Percentiles rank a stretch among this genome's conserved stretches.
Evolutionary conservation across 768 basidiomycete genomes (phyloP).

Genomic region (Tremella mesenterica): DNA sequence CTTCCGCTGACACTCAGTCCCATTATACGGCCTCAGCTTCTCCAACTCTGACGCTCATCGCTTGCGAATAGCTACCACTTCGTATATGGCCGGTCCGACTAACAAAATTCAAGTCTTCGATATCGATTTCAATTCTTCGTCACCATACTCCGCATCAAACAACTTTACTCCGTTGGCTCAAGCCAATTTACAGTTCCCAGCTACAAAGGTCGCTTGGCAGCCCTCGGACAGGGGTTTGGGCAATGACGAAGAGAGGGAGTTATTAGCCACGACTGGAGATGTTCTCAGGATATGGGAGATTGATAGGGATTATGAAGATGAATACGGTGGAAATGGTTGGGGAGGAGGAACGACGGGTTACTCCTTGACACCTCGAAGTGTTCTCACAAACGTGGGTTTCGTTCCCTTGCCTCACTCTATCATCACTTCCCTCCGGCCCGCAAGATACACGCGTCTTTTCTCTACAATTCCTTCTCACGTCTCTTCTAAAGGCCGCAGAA

Average conservation of each 20-base stretch:
- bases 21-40: slow-evolving; percentile 42
- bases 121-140: slow-evolving; percentile 55
- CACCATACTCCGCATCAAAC: slow-evolving; percentile 57
- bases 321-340: slow-evolving; percentile 31
- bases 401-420: background rate
- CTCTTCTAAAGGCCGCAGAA: too few relatives aligned
- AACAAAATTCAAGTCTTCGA: slow-evolving; percentile 34
- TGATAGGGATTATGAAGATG: slow-evolving; percentile 57
- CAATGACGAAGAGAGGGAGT: slow-evolving; percentile 1
- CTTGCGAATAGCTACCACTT: slow-evolving; percentile 74
- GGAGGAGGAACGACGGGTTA: slow-evolving; percentile 11
- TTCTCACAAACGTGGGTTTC: slow-evolving; percentile 35
- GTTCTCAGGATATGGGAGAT: slow-evolving; percentile 89
- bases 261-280: slow-evolving; percentile 71
- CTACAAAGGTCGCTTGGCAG: slow-evolving; percentile 88
- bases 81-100: slow-evolving; percentile 65
- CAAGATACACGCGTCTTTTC: too few relatives aligned
- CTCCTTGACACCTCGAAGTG: slow-evolving; percentile 26
- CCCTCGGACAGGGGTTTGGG: slow-evolving; percentile 53
- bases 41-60: slow-evolving; percentile 59
- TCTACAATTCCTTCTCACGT: background rate
- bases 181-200: slow-evolving; percentile 80
- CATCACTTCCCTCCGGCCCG: too few relatives aligned
- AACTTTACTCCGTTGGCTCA: slow-evolving; percentile 82
- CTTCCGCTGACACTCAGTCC: too few relatives aligned